phyloP scores from a whole-genome alignment of 768 basidiomycete species.

The Russula dissimulans region DNA sequence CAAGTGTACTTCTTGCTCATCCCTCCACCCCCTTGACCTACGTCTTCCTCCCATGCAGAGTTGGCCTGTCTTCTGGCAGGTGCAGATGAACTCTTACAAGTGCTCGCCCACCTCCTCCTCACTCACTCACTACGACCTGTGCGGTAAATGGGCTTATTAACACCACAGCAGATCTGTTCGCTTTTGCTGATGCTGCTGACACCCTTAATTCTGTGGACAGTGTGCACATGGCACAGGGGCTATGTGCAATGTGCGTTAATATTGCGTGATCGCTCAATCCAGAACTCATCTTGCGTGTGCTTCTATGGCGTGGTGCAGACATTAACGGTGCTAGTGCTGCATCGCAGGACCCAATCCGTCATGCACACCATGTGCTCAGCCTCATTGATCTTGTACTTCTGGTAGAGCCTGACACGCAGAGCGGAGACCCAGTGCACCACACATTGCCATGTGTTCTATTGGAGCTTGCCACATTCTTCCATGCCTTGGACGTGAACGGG shows the following conservation, averaged over 20 bases:
- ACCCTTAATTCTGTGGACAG: constrained; percentile 33
- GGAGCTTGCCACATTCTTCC: constrained; percentile 49
- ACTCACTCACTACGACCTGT: constrained; percentile 42
- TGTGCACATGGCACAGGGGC: constrained; percentile 34
- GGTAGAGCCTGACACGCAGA: constrained; percentile 11
- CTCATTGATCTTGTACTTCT: constrained; percentile 55
- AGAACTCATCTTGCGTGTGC: constrained; percentile 43
- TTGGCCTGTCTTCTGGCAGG: too few relatives aligned
- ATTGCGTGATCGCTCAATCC: constrained; percentile 38
- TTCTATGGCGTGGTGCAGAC: constrained; percentile 42
- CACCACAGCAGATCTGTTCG: constrained; percentile 46
- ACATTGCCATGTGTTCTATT: constrained; percentile 50
- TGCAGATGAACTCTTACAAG: constrained; percentile 43
- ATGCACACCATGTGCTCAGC: constrained; percentile 44
- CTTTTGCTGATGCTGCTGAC: constrained; percentile 40
- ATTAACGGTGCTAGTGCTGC: constrained; percentile 20
- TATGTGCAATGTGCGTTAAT: constrained; percentile 44
- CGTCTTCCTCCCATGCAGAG: too few relatives aligned
- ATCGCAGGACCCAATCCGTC: constrained; percentile 46
- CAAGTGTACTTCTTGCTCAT: too few relatives aligned
- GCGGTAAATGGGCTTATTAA: constrained; percentile 36
- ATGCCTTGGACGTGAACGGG: constrained; percentile 45
- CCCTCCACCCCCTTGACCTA: too few relatives aligned
- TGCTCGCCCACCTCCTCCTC: constrained; percentile 40
- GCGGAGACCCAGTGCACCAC: constrained; percentile 35